Evolutionary conservation across 148 eudicot genomes (phyloP).

Genomic region (Persicaria maculosa): DNA sequence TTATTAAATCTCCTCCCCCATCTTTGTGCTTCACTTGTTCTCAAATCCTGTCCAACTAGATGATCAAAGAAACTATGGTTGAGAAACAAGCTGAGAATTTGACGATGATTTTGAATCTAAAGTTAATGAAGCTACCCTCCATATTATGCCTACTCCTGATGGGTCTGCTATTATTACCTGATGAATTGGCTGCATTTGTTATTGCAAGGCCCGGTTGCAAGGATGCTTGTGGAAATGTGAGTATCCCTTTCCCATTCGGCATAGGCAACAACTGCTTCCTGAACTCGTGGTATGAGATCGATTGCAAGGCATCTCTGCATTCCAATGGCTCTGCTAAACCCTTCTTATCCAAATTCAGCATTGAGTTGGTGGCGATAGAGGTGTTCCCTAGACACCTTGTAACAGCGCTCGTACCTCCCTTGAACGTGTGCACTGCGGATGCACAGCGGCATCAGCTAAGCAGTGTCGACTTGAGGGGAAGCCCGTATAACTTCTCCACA

Average conservation of each 20-base stretch:
- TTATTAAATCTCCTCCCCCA: too few relatives aligned
- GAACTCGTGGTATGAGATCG: conserved; percentile 10
- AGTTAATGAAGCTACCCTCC: too few relatives aligned
- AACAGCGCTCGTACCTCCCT: conserved; percentile 3
- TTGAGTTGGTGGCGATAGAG: conserved; percentile 15
- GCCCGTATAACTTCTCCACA: conserved; percentile 11
- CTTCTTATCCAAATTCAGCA: conserved; percentile 8
- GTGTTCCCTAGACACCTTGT: neutral
- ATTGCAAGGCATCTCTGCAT: conserved; percentile 14
- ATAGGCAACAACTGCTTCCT: conserved; percentile 21
- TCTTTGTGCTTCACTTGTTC: too few relatives aligned
- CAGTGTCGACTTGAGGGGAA: conserved; percentile 11
- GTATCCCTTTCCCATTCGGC: conserved; percentile 31
- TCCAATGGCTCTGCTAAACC: conserved; percentile 12
- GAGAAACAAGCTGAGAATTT: too few relatives aligned
- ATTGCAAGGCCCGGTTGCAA: conserved; percentile 22
- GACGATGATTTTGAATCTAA: too few relatives aligned
- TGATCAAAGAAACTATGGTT: too few relatives aligned
- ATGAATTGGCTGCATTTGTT: too few relatives aligned
- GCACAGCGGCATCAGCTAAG: neutral
- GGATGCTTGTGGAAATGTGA: conserved; percentile 17
- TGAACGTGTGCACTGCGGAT: neutral
- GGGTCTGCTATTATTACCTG: too few relatives aligned
- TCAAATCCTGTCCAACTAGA: too few relatives aligned
- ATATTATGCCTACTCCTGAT: too few relatives aligned